phyloP scores from a whole-genome alignment of 805 yeast genomes.

The Candida tammaniensis region DNA sequence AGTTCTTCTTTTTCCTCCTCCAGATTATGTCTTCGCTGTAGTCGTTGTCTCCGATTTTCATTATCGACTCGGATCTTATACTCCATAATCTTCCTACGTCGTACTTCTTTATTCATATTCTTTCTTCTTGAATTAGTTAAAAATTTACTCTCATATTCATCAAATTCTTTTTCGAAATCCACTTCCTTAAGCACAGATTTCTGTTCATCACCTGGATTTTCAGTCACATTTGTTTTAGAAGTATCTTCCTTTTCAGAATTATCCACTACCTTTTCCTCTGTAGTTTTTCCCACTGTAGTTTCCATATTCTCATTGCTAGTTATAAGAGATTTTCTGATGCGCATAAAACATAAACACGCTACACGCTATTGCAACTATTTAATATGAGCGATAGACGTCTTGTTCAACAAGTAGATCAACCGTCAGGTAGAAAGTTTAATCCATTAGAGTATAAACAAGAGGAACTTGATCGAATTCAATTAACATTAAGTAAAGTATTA shows the following conservation, averaged over 20 bases:
- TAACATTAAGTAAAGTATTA: slow-evolving; percentile 36
- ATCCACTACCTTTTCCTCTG: no score
- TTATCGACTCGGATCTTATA: slow-evolving; percentile 22
- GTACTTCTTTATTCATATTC: slow-evolving; percentile 11
- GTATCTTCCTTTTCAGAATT: no score
- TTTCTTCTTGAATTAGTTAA: no score
- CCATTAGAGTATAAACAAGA: slow-evolving; percentile 24
- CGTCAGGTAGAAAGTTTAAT: not conserved
- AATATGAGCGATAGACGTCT: no score
- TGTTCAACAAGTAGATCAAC: not conserved
- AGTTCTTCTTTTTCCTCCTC: not conserved
- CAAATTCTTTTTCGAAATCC: no score
- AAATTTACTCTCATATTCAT: no score
- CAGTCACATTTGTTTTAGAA: no score
- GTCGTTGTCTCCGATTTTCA: slow-evolving; percentile 28
- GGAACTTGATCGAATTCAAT: slow-evolving; percentile 35
- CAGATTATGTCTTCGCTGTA: slow-evolving; percentile 6
- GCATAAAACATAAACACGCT: no score
- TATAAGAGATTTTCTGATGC: no score
- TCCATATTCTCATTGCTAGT: no score
- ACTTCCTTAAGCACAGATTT: slow-evolving; percentile 3
- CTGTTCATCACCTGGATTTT: not conserved
- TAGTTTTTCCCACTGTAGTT: no score
- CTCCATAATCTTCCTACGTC: slow-evolving; percentile 23
- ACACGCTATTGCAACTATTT: no score